Evolutionary conservation across 225 moss, liverwort and hornwort genomes (phyloP), one percentile per base, ranked within the genome.

Genomic region (Lunularia cruciata): DNA sequence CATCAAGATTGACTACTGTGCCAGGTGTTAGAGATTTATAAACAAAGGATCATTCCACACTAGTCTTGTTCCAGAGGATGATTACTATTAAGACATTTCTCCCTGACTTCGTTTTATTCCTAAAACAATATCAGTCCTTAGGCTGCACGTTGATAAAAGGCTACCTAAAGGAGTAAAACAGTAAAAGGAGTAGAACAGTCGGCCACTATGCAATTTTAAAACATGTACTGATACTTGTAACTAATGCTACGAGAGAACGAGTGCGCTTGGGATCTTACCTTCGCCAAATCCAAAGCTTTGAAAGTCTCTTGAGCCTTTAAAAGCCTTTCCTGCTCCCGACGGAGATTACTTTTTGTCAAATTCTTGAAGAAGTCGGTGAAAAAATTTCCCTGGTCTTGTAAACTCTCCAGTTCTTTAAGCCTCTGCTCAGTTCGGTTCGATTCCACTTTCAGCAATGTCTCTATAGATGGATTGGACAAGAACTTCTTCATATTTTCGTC

Each of bases 381-480:
- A 54, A 90, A 73, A 39, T 90, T 89, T 3, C 89, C 92, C n/a
- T 81, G 79, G 20, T 90, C 86, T 75, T 90, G 85, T 7, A 59
- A 27, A 59, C 47, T 78, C 47, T 90, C 82, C 11, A 96, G 72
- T 20, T 96, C 92, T 56, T 75, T 76, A 57, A 92, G 65, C 57
- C 67, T 75, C 63, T 90, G 92, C 78, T 90, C 92, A 23, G 95
- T 87, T 8, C 90, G 84, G 70, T 90, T 96, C 74, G 78, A 82
- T 76, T 96, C 95, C 34, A 96, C 90, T 79, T 90, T 96, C 73
- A 96, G 72, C 8, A 92, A 79, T 10, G 95, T 84, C 69, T 96
- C 95, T 64, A 96, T 96, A 18, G 92, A 90, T 3, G 95, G 95
- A 60, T 90, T 96, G 59, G 92, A 87, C 83, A 96, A 80, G 54